Conservation (phyloP, 352 stramenopile species). For the Globisporangium yorkense region DNA sequence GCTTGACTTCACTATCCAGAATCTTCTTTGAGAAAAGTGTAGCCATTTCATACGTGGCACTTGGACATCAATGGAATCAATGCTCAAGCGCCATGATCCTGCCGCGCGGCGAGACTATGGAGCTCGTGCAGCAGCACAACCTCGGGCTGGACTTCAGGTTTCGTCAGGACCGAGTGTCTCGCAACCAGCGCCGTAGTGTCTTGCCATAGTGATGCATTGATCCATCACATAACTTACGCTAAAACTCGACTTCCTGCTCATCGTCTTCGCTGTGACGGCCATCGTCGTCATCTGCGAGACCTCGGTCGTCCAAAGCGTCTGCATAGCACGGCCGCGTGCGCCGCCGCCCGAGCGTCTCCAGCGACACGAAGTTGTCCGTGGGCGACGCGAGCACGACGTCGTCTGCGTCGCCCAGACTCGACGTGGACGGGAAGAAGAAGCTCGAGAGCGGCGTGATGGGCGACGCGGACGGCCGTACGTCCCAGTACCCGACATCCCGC, state of each 20-base stretch:
- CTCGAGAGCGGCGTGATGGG: slow-evolving; percentile 42
- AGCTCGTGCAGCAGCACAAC: too few species aligned
- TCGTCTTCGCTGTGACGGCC: slow-evolving; percentile 3
- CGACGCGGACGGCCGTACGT: slow-evolving; percentile 36
- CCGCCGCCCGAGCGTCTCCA: slow-evolving; percentile 23
- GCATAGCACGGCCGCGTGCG: slow-evolving; percentile 10
- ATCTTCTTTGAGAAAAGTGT: too few species aligned
- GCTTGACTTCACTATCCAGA: too few species aligned
- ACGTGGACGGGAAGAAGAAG: slow-evolving; percentile 21
- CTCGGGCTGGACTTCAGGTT: too few species aligned
- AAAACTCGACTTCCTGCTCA: slow-evolving; percentile 15
- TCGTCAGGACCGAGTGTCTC: too few species aligned
- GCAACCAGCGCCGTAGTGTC: too few species aligned
- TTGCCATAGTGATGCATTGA: too few species aligned
- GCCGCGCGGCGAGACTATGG: too few species aligned
- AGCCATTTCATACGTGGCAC: too few species aligned
- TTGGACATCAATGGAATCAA: too few species aligned
- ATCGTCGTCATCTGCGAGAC: slow-evolving; percentile 1
- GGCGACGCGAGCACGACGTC: slow-evolving; percentile 10
- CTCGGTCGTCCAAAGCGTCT: slow-evolving; percentile 8
- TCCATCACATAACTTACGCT: too few species aligned
- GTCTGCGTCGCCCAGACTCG: slow-evolving; percentile 6
- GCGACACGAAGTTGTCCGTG: slow-evolving; percentile 33
- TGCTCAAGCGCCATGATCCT: too few species aligned
- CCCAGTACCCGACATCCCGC: slow-evolving; percentile 38